These are phyloP conservation scores for Verbena officinalis DNA, from an alignment of 257 asterid species.

Conservation along the genomic window DNA sequence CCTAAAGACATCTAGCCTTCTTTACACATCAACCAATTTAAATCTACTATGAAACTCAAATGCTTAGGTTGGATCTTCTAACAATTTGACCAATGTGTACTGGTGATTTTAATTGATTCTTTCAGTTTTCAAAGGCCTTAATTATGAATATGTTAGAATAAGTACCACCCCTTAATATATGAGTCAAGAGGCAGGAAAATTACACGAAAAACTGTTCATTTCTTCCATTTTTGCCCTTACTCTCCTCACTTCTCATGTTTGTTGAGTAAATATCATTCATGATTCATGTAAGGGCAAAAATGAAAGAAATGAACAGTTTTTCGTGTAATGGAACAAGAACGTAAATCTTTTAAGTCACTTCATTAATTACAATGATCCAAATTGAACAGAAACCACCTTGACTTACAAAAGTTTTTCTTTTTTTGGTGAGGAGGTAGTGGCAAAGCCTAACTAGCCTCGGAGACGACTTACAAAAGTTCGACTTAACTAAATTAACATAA, in stretches of 20 bases:
- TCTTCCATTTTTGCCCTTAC: neutral
- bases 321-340: too few species aligned
- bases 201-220: neutral
- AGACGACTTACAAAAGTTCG: slow-evolving; percentile 12
- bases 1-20: too few species aligned
- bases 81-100: neutral
- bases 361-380: slow-evolving; percentile 4
- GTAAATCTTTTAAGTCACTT: neutral
- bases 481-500: slow-evolving; percentile 4
- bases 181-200: neutral
- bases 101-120: neutral
- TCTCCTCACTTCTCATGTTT: too few species aligned
- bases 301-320: too few species aligned
- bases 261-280: too few species aligned
- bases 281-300: too few species aligned
- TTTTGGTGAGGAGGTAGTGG: too few species aligned
- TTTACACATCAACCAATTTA: too few species aligned
- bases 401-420: too few species aligned
- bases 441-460: too few species aligned
- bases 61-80: neutral
- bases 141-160: neutral
- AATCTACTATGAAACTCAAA: neutral
- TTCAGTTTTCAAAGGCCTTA: neutral
- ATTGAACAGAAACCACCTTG: slow-evolving; percentile 7
- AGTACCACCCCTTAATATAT: neutral